Evolutionary conservation across 805 yeast species (phyloP).

Genomic region (Ogataea methanolica): DNA sequence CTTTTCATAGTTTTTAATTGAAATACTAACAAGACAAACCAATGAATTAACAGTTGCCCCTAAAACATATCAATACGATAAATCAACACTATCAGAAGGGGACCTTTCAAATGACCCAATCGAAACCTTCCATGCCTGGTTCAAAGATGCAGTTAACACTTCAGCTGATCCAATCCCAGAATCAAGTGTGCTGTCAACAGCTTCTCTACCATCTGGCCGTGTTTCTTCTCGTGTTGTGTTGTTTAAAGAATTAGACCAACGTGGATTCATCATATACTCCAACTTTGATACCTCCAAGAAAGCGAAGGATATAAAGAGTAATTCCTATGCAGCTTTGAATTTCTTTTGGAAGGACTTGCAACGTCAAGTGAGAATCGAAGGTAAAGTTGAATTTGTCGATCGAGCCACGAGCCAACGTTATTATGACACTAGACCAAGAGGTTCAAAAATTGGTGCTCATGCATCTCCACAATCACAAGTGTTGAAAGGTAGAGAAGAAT

Average conservation of each 20-base stretch:
- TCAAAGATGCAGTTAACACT: conserved; percentile 60
- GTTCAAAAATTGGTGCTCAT: conserved; percentile 95
- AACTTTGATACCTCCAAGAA: conserved; percentile 90
- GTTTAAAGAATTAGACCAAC: conserved; percentile 81
- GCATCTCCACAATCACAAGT: conserved; percentile 81
- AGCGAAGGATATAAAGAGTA: conserved; percentile 61
- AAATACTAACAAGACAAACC: background rate
- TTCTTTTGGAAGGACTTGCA: conserved; percentile 92
- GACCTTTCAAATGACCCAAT: conserved; percentile 60
- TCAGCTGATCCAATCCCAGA: conserved; percentile 68
- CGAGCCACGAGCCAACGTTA: conserved; percentile 73
- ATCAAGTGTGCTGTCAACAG: conserved; percentile 82
- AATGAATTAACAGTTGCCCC: conserved; percentile 60
- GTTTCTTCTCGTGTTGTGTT: conserved; percentile 81
- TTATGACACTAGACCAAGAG: conserved; percentile 85
- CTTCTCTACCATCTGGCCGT: conserved; percentile 83
- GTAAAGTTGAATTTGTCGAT: conserved; percentile 66
- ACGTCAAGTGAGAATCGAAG: conserved; percentile 93
- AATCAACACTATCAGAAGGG: conserved; percentile 39
- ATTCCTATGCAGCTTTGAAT: conserved; percentile 76
- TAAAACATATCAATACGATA: conserved; percentile 80
- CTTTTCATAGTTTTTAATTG: background rate
- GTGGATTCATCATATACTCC: conserved; percentile 83
- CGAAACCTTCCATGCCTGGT: conserved; percentile 81
- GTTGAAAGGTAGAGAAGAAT: conserved; percentile 51